Conservation (phyloP, 2,329 filamentous ascomycete genomes). For the Mollisiaceae sp. region DNA sequence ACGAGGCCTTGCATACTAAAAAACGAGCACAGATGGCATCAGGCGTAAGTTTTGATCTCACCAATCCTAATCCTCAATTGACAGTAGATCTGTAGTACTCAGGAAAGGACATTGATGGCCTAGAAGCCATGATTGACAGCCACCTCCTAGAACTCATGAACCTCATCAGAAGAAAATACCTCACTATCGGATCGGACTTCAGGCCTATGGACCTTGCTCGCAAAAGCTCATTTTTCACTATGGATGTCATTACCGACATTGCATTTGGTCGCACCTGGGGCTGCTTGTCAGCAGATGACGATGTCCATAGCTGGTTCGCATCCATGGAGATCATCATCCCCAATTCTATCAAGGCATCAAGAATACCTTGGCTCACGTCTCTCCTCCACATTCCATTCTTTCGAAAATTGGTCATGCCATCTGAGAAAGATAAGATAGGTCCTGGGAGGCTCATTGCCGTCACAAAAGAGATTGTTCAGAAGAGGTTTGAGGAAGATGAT, state of each 20-base stretch:
- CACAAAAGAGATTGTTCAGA: conserved; percentile 51
- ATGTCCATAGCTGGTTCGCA: conserved; percentile 54
- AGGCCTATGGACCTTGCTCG: conserved; percentile 53
- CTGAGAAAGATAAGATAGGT: conserved; percentile 46
- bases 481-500: conserved; percentile 49
- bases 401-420: conserved; percentile 49
- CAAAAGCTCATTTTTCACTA: conserved; percentile 57
- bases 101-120: conserved; percentile 53
- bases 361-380: conserved; percentile 49
- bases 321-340: conserved; percentile 51
- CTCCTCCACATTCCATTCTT: conserved; percentile 41
- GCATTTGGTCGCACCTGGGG: conserved; percentile 58
- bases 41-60: conserved; percentile 53
- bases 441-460: conserved; percentile 53
- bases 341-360: conserved; percentile 50
- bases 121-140: conserved; percentile 55
- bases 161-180: conserved; percentile 54
- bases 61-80: conserved; percentile 28
- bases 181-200: conserved; percentile 45
- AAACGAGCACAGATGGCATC: conserved; percentile 55
- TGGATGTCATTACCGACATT: conserved; percentile 59
- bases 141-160: conserved; percentile 52
- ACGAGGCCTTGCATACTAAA: conserved; percentile 51
- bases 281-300: conserved; percentile 52
- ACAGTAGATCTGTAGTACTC: conserved; percentile 48